Evolutionary conservation across 139 green algal genomes (phyloP).

Genomic region (Chlorella ohadii): DNA sequence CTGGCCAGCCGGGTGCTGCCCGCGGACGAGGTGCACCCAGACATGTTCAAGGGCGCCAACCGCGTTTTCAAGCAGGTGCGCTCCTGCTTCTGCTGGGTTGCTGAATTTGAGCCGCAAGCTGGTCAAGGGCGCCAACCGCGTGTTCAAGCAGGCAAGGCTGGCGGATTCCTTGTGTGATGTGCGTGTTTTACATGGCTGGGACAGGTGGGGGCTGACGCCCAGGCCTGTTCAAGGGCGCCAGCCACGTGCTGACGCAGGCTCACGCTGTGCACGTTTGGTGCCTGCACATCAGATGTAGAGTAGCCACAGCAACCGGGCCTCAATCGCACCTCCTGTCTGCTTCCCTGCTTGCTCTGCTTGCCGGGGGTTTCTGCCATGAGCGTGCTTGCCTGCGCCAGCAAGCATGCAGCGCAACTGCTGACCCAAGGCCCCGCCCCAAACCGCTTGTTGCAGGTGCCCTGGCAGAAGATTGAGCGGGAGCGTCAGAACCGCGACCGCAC

Average conservation of each 20-base stretch:
- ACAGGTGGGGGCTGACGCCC: no score
- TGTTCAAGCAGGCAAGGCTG: no score
- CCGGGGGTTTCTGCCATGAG: no score
- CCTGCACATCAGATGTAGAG: no score
- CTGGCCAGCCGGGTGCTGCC: constrained; percentile 53
- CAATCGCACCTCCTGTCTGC: no score
- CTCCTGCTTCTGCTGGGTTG: background rate
- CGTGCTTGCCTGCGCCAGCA: background rate
- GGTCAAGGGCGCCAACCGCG: no score
- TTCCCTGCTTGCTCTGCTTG: no score
- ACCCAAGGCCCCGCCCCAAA: background rate
- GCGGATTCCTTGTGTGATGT: no score
- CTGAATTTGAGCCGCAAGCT: background rate
- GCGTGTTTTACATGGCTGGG: no score
- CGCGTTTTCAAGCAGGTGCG: constrained; percentile 71
- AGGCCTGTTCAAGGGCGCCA: no score
- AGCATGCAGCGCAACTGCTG: background rate
- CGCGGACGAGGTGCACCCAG: constrained; percentile 63
- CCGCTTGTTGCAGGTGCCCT: constrained; percentile 54
- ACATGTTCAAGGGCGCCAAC: constrained; percentile 85
- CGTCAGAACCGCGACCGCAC: constrained; percentile 76
- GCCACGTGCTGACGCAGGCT: no score
- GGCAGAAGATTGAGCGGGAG: constrained; percentile 77
- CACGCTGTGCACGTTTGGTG: no score
- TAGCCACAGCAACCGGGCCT: background rate